phyloP scores from a whole-genome alignment of 2,329 filamentous ascomycete species.

The Colletotrichum navitas region DNA sequence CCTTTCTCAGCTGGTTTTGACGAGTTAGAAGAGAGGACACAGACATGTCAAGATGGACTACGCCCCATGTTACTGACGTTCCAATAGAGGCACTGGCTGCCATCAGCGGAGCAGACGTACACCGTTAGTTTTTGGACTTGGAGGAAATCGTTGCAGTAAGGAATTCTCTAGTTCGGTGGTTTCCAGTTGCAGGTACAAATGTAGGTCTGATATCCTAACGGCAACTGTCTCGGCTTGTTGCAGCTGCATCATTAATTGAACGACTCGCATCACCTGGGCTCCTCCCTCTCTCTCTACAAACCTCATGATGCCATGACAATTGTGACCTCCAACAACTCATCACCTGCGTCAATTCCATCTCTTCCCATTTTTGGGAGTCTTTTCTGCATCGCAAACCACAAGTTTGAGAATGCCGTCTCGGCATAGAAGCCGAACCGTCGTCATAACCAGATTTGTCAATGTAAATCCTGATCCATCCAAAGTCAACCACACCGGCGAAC shows the following conservation, averaged over 20 bases:
- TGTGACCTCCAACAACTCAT: too few relatives aligned
- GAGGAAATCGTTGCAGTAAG: background rate
- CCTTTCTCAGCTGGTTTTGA: background rate
- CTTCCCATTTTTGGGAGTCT: too few relatives aligned
- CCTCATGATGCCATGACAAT: too few relatives aligned
- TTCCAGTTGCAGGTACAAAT: background rate
- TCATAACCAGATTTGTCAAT: conserved; percentile 47
- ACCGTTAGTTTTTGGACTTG: background rate
- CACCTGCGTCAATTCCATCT: too few relatives aligned
- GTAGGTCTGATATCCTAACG: background rate
- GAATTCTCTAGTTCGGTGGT: background rate
- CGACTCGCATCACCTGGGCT: too few relatives aligned
- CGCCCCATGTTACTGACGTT: background rate
- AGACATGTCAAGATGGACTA: background rate
- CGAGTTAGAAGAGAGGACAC: background rate
- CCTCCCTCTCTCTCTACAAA: too few relatives aligned
- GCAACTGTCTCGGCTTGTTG: conserved; percentile 16
- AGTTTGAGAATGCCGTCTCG: background rate
- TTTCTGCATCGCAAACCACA: too few relatives aligned
- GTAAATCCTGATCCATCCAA: conserved; percentile 29
- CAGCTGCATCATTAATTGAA: background rate
- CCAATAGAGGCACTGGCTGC: background rate
- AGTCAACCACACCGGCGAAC: background rate
- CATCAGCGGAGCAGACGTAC: background rate
- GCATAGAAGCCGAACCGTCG: conserved; percentile 47